Evolutionary conservation across 169 alveolate species (phyloP), one percentile per base, ranked within the genome.

Genomic region (Cryptosporidium parvum): DNA sequence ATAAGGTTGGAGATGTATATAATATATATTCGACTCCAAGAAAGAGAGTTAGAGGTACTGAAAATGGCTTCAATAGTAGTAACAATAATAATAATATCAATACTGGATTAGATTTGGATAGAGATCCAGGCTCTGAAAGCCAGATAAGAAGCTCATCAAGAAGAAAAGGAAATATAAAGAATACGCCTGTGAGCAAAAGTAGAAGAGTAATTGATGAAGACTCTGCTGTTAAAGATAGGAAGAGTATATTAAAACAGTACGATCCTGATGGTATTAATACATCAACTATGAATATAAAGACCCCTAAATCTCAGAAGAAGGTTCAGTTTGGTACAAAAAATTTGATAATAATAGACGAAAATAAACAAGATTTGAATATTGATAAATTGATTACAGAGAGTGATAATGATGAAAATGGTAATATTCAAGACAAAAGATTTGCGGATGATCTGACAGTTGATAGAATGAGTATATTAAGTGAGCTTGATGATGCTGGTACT

Each of bases 291-390:
- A 80, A 62, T 62, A 62, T 65, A 21, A 80, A 80, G 31, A 80
- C 89, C 31, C 89, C 89, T 42, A 80, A 80, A 65, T 80, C 89
- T 4, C 89, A 80, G 10, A 80, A 80, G 70, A 80, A 80, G 35
- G 89, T 80, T 8, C 89, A 80, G 42, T 80, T 80, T 65, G 75
- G 75, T 1, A 70, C 70, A 8, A 80, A 80, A 44, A 80, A 59
- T 62, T 59, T 80, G 23, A 80, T 80, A 42, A 73, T 73, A 56
- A 80, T 80, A 42, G 68, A 80, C 29, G 73, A 59, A 65, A 65
- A 51, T 62, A 42, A 44, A 35, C 89, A 59, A 80, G 52, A 80
- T 39, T 31, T 29, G 26, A 59, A 56, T 33, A 53, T 33, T 3
- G 23, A 73, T 56, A 59, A 73, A 16, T 56, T 56, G 29, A 51